Percentiles rank a stretch among this genome's conserved stretches.
Evolutionary conservation across 2,329 filamentous ascomycete genomes (phyloP).

Genomic region (Sporothrix humicola): DNA sequence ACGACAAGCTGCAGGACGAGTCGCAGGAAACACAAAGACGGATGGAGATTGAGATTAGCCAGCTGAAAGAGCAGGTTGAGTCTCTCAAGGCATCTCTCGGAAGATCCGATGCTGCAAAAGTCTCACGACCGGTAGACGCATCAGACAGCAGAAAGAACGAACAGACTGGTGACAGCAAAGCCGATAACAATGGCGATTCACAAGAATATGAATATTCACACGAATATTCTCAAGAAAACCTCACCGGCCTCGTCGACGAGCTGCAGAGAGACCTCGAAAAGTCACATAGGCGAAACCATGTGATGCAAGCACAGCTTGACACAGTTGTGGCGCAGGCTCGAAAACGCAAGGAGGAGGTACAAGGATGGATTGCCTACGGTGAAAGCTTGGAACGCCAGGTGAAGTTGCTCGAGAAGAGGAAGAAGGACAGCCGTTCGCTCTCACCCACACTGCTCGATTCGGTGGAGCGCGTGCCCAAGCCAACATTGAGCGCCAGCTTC

Average conservation of each 20-base stretch:
- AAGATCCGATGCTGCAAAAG: background rate
- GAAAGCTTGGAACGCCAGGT: conserved; percentile 53
- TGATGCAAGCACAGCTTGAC: conserved; percentile 44
- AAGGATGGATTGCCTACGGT: conserved; percentile 55
- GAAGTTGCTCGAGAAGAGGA: conserved; percentile 50
- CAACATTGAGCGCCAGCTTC: conserved; percentile 32
- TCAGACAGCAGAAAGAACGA: background rate
- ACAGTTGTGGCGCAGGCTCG: conserved; percentile 48
- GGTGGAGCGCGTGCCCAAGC: conserved; percentile 6
- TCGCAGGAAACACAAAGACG: conserved; percentile 36
- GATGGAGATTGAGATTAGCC: conserved; percentile 52
- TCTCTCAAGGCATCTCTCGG: conserved; percentile 38
- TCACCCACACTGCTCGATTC: too few species aligned
- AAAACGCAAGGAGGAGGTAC: conserved; percentile 51
- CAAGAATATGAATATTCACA: background rate
- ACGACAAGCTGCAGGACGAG: conserved; percentile 10
- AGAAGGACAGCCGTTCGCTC: background rate
- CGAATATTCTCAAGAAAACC: background rate
- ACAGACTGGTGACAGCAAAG: background rate
- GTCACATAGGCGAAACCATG: conserved; percentile 32
- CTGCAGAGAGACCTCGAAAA: conserved; percentile 35
- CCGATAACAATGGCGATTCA: background rate
- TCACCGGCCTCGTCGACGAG: background rate
- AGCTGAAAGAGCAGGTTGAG: conserved; percentile 49
- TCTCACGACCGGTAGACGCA: background rate